Evolutionary conservation across 2,329 filamentous ascomycete species (phyloP), one percentile per base, ranked within the genome.

Genomic region (Ophiognomonia clavigignenti-juglandacearum): DNA sequence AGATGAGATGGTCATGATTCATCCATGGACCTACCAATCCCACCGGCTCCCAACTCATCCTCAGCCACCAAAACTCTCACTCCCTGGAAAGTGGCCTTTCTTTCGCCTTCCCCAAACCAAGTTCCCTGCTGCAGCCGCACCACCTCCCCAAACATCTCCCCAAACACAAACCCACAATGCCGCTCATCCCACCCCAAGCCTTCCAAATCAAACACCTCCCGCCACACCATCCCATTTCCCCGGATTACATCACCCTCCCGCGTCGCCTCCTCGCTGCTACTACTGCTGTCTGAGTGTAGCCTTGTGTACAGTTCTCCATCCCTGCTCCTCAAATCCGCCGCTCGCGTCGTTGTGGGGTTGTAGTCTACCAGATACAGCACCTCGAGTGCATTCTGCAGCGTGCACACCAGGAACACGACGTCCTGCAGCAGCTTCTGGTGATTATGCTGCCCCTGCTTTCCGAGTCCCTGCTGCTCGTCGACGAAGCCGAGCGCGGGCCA

Each of bases 151-250:
- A 67, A 56, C 24, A 58, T 48, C 37, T 54, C 53, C 3, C 57
- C 62, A 45, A 67, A 67, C 3, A 58, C 43, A 14, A 59, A 65
- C 1, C 56, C 55, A 0, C 61, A 57, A 24, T 66, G 62, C 10
- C 53, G 43, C 13, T 55, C 52, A 1, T 54, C 40, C 64, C 64
- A 66, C 4, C 61, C 62, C 9, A 66, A 26, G 3, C 44, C 40
- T 40, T 63, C 58, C 5, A 66, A 44, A 16, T 65, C 59, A 39
- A 60, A 57, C 1, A 65, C 59, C 45, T 67, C 61, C 9, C 59
- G 54, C 43, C 65, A 67, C 6, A 53, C 53, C 46, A 52, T 61
- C 11, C 57, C 59, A 0, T 62, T 55, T 2, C 59, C 63, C 6
- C 53, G 52, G 6, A 67, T 53, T 9, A 65, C 56, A 42, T 65